phyloP scores from a whole-genome alignment of 371 early-diverging fungal genomes.

The Mortierella sp. region DNA sequence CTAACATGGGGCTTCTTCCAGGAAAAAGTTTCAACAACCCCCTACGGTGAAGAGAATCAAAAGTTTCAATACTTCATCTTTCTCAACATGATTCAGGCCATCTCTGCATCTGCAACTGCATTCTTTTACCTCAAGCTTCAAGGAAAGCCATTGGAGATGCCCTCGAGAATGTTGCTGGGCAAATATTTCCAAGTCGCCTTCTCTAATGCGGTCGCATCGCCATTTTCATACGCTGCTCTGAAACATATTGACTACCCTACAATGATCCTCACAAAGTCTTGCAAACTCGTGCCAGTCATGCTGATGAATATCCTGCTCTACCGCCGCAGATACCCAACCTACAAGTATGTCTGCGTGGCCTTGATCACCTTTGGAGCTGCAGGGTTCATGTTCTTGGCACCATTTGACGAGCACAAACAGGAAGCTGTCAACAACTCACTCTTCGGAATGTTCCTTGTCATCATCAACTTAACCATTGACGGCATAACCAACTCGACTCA shows the following conservation, averaged over 20 bases:
- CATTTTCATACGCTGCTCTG: conserved; percentile 94
- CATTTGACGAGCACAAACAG: conserved; percentile 60
- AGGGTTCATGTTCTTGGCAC: conserved; percentile 91
- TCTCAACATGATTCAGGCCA: conserved; percentile 88
- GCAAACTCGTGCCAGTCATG: conserved; percentile 98
- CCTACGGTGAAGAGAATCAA: conserved; percentile 75
- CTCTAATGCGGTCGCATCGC: conserved; percentile 83
- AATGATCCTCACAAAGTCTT: conserved; percentile 96
- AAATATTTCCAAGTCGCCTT: conserved; percentile 83
- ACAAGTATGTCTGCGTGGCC: conserved; percentile 88
- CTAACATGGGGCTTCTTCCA: conserved; percentile 95
- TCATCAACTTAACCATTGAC: conserved; percentile 90
- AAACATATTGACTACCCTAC: conserved; percentile 98
- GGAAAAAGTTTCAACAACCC: conserved; percentile 90
- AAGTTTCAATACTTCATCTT: conserved; percentile 91
- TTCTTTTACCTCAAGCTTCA: conserved; percentile 75
- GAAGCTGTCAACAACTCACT: conserved; percentile 59
- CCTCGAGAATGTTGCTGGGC: conserved; percentile 50
- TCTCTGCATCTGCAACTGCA: conserved; percentile 83
- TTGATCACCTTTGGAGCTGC: conserved; percentile 93
- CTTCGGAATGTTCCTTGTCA: conserved; percentile 87
- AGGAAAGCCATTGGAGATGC: conserved; percentile 56
- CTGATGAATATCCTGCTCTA: conserved; percentile 95
- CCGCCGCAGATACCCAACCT: conserved; percentile 81
- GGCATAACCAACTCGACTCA: conserved; percentile 98